Evolutionary conservation across 805 yeast genomes (phyloP), one percentile per base, ranked within the genome.

Genomic region (Priceomyces castillae): DNA sequence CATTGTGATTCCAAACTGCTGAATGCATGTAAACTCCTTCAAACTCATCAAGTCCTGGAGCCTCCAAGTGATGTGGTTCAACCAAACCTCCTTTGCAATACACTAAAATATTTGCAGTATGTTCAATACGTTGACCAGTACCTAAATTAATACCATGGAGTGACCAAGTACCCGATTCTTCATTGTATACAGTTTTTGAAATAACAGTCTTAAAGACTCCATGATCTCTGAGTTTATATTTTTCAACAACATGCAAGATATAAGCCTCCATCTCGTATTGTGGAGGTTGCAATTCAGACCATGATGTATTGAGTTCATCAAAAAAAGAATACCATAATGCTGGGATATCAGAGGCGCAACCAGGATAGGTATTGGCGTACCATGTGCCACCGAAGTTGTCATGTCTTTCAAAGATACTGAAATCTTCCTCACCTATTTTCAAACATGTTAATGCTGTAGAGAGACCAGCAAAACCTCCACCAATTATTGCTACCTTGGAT

Each of bases 301-400:
- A 69, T 30, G 59, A 62, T 19, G 47, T 50, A 42, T 61, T 67
- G 48, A 68, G 57, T 44, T 62, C 72, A 30, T 53, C 52, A 30
- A 55, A 63, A 36, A 58, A 57, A 12, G 69, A 63, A 47, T 69
- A 69, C 72, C 71, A 70, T 19, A 65, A 42, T 2, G 73, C 73
- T 6, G 74, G 74, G 37, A 70, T 66, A 52, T 70, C 75, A 17
- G 65, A 60, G n/a, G 74, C 73, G 50, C 73, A 66, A 1, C 74
- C 74, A 2, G 75, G 75, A 45, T 69, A 70, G 4, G 73, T 65
- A 48, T 70, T 70, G 15, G 74, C 74, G 52, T 63, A 69, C 75
- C 75, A 70, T 17, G 74, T 69, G 11, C 75, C 74, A 14, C 75
- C 74, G 49, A 66, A 65, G 35, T 63, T 51, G 38, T 55, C 57